Percentiles rank a stretch among this genome's conserved stretches.
phyloP scores from a whole-genome alignment of 768 basidiomycete genomes.

The Mycena latifolia region DNA sequence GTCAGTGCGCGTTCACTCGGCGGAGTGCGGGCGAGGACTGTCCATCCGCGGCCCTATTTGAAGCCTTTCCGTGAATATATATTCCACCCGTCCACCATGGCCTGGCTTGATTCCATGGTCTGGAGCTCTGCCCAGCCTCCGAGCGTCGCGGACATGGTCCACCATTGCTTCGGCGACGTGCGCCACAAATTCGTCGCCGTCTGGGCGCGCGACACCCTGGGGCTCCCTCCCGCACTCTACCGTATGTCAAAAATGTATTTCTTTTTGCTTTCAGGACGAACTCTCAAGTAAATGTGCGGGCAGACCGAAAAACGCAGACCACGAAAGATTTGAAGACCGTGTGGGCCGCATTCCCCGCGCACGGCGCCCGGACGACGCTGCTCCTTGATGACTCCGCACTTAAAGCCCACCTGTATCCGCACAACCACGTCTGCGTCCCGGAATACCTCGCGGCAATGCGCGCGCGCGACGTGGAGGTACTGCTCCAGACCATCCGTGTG shows the following conservation, averaged over 20 bases:
- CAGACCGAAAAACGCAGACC: slow-evolving; percentile 64
- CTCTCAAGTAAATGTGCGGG: background rate
- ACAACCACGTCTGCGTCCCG: slow-evolving; percentile 69
- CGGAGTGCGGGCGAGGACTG: slow-evolving; percentile 41
- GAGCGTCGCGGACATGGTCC: slow-evolving; percentile 82
- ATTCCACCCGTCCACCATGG: slow-evolving; percentile 67
- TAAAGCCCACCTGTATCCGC: slow-evolving; percentile 59
- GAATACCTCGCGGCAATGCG: slow-evolving; percentile 58
- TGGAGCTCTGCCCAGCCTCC: slow-evolving; percentile 92
- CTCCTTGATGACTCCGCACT: slow-evolving; percentile 49
- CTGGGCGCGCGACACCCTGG: slow-evolving; percentile 87
- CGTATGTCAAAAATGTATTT: slow-evolving; percentile 70
- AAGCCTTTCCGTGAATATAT: slow-evolving; percentile 71
- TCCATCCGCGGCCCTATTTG: slow-evolving; percentile 77
- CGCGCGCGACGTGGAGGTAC: slow-evolving; percentile 30
- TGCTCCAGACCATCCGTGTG: too few species aligned
- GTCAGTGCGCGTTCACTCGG: background rate
- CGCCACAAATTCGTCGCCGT: slow-evolving; percentile 65
- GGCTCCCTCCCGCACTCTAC: slow-evolving; percentile 71
- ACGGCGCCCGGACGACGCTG: slow-evolving; percentile 61
- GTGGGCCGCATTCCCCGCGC: slow-evolving; percentile 61
- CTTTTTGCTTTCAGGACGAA: slow-evolving; percentile 11
- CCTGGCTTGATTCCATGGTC: slow-evolving; percentile 87
- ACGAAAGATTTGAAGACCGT: slow-evolving; percentile 82
- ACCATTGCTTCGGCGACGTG: slow-evolving; percentile 64